These are phyloP conservation scores for Cercospora beticola DNA, from an alignment of 2,329 filamentous ascomycete genomes.

Conservation along the genomic window DNA sequence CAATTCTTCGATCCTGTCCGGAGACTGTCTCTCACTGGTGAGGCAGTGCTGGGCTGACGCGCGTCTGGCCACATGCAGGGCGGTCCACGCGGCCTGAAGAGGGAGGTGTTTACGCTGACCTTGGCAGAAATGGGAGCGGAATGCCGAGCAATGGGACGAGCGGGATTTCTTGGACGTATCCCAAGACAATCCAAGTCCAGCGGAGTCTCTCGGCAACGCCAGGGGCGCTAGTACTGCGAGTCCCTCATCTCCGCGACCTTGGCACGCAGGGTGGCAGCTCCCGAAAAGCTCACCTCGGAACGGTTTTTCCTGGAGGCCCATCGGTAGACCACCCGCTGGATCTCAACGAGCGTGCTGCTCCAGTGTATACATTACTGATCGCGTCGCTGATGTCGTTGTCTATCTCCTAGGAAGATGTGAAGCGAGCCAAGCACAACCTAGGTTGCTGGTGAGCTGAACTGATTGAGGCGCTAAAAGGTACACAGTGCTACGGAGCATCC, in stretches of 20 bases:
- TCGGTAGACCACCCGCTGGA: no score
- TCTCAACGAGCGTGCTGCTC: not conserved
- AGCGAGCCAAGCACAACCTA: not conserved
- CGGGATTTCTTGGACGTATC: conserved; percentile 14
- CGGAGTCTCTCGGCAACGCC: conserved; percentile 9
- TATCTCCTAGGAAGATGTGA: not conserved
- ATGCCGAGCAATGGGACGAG: conserved; percentile 16
- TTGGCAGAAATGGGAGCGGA: conserved; percentile 14
- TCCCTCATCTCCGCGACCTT: conserved; percentile 13
- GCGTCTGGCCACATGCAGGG: conserved; percentile 1
- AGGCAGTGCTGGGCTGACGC: conserved; percentile 17
- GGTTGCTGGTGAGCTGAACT: not conserved
- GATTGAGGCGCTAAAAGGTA: conserved; percentile 4
- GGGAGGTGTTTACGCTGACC: not conserved
- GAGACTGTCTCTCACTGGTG: not conserved
- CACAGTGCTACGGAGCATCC: conserved; percentile 11
- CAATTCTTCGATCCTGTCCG: not conserved
- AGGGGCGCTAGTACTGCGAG: conserved; percentile 3
- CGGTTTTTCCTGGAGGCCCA: not conserved
- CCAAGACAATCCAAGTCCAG: conserved; percentile 11
- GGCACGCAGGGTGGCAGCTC: not conserved
- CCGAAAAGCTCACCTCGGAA: not conserved
- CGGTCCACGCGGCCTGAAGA: not conserved
- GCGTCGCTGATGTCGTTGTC: not conserved
- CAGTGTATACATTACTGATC: not conserved